These are phyloP conservation scores for Cicer arietinum DNA, from an alignment of 306 rosid genomes.

Conservation along the genomic window DNA sequence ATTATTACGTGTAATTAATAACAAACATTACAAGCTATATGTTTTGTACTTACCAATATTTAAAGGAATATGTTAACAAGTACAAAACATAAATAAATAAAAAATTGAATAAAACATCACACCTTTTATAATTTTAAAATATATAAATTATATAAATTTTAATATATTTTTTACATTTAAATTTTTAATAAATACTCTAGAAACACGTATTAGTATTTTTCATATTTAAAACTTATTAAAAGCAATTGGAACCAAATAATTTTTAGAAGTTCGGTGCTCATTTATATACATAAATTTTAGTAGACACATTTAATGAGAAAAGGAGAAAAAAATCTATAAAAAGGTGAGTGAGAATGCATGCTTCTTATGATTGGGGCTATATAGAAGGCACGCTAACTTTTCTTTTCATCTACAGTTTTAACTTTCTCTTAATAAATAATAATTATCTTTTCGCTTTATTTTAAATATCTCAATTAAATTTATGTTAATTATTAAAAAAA, in stretches of 20 bases:
- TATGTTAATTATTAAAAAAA: too few species aligned
- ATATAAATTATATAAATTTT: too few species aligned
- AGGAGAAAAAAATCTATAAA: constrained; percentile 1
- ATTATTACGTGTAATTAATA: background rate
- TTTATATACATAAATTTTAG: constrained; percentile 4
- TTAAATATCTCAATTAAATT: too few species aligned
- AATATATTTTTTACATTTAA: too few species aligned
- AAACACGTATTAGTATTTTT: too few species aligned
- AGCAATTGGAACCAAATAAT: constrained; percentile 3
- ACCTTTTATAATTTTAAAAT: too few species aligned
- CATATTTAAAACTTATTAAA: background rate
- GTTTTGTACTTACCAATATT: constrained; percentile 2
- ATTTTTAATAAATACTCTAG: too few species aligned
- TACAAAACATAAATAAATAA: too few species aligned
- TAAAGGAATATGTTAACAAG: background rate
- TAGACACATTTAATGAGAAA: background rate
- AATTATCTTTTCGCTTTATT: too few species aligned
- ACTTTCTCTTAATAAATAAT: constrained; percentile 27
- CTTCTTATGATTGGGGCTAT: constrained; percentile 36
- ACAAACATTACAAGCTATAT: constrained; percentile 1
- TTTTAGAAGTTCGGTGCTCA: background rate
- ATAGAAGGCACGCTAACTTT: constrained; percentile 44
- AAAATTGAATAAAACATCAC: too few species aligned
- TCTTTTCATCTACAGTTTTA: constrained; percentile 33
- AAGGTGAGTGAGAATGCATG: constrained; percentile 47